Base-by-base conservation (phyloP, 768 basidiomycete genomes). In the Boletellus ananas region DNA sequence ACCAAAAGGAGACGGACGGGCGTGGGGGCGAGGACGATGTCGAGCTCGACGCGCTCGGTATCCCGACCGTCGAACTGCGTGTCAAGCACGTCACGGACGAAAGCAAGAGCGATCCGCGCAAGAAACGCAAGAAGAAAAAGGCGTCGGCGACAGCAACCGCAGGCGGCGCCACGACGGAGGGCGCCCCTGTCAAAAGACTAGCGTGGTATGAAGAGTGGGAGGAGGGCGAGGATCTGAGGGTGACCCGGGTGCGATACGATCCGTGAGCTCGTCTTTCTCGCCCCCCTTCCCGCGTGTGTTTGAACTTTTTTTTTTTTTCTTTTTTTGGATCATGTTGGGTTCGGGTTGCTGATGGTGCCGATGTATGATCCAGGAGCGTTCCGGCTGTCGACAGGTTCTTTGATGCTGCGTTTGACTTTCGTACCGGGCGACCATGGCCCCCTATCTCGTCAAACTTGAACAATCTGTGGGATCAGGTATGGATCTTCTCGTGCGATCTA, bases 171-270 rank as follows among this genome's bases (percentile, higher is more conserved):
- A 57, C 40, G 9, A 37, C 38, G 5, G 58, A 57, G 17, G 58
- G 33, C 12, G 49, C 54, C 16, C 59, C 61, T 2, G 50, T 52
- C 40, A 66, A 64, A 29, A 66, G 63, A 45, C 46, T 59, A 16
- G 70, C 71, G 36, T 90, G 87, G 87, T 86, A 77, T 70, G 80
- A 87, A 51, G 70, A 79, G n/a, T 90, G 88, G 88, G 78, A 77
- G 43, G 79, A 84, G 36, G 72, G 69, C 3, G 86, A 89, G 62
- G 65, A 72, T 42, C 65, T 74, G 29, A 71, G 80, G 50, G 64
- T 70, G 34, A 68, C 62, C 4, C 68, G 60, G 25, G 67, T 66
- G 36, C 70, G 66, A 33, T 78, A 77, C 49, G 73, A 86, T 59
- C 64, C 70, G 85, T 87, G 54, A 57, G 82, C 60, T 34, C 71